Percentiles rank a stretch among this genome's conserved stretches.
Conservation (phyloP, 306 rosid genomes). For the Pterocarpus macrocarpus region DNA sequence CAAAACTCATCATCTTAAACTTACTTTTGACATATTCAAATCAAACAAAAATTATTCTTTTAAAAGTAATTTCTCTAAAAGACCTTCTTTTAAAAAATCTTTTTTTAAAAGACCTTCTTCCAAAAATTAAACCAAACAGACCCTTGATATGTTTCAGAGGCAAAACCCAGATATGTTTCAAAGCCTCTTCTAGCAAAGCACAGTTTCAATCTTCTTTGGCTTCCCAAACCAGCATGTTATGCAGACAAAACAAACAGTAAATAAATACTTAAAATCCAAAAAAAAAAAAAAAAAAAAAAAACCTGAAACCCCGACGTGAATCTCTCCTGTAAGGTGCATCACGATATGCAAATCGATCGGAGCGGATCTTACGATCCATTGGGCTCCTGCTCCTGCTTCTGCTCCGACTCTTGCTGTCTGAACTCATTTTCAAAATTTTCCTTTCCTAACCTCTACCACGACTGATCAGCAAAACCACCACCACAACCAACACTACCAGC, state of each 20-base stretch:
- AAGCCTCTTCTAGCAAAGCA: slow-evolving; percentile 46
- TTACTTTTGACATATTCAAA: too few species aligned
- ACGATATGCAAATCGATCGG: slow-evolving; percentile 94
- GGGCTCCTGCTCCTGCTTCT: slow-evolving; percentile 98
- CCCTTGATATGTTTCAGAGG: background rate
- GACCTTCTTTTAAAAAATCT: too few species aligned
- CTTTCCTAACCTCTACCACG: slow-evolving; percentile 71
- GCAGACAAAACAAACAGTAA: slow-evolving; percentile 46
- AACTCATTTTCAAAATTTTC: slow-evolving; percentile 75
- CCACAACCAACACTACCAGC: slow-evolving; percentile 76
- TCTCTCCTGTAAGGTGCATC: slow-evolving; percentile 99
- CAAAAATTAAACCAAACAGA: too few species aligned
- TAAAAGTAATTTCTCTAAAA: too few species aligned
- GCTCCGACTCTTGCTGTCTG: slow-evolving; percentile 94
- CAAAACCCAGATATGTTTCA: background rate
- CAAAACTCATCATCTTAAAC: too few species aligned
- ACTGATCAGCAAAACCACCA: slow-evolving; percentile 74
- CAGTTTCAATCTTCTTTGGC: slow-evolving; percentile 36
- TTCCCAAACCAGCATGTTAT: slow-evolving; percentile 48
- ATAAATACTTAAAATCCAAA: slow-evolving; percentile 10
- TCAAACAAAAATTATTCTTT: too few species aligned
- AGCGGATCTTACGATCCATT: slow-evolving; percentile 87
- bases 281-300: slow-evolving; percentile 58
- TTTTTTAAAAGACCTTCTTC: too few species aligned
- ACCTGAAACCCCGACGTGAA: slow-evolving; percentile 98